Conservation (phyloP, 1,284 basidiomycete genomes). For the Heterobasidion parviporum region DNA sequence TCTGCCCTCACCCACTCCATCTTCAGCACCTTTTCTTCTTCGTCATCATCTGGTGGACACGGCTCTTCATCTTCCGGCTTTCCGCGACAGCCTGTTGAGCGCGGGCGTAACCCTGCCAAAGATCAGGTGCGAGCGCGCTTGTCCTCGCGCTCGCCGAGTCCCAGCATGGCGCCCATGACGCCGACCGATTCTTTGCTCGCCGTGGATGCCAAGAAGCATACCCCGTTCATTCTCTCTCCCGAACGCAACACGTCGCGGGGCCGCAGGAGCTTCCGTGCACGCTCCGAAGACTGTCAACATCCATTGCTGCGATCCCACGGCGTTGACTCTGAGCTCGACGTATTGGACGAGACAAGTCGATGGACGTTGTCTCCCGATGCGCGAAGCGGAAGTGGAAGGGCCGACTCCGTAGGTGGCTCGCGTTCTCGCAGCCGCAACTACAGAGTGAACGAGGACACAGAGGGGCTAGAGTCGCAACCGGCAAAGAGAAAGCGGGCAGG, state of each 20-base stretch:
- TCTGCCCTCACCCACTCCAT: no score
- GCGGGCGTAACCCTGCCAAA: neutral
- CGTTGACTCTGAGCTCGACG: neutral
- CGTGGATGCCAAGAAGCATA: neutral
- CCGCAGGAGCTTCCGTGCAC: neutral
- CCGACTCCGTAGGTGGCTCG: neutral
- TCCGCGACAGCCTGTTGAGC: neutral
- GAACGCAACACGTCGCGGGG: neutral
- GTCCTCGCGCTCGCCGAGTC: conserved; percentile 29
- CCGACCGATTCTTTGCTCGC: conserved; percentile 14
- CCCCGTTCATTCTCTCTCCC: neutral
- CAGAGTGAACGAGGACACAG: neutral
- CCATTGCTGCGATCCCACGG: neutral
- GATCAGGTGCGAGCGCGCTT: conserved; percentile 6
- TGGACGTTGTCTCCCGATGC: neutral
- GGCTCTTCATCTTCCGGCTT: neutral
- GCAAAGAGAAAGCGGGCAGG: conserved; percentile 4
- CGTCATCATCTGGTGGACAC: no score
- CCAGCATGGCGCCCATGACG: conserved; percentile 29
- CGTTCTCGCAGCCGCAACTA: neutral
- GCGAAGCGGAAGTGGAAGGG: neutral
- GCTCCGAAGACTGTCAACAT: neutral
- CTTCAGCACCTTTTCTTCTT: no score
- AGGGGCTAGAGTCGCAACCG: neutral
- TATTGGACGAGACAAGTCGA: neutral